Base-by-base conservation (phyloP, 371 early-diverging fungal species). In the Cokeromyces recurvatus region DNA sequence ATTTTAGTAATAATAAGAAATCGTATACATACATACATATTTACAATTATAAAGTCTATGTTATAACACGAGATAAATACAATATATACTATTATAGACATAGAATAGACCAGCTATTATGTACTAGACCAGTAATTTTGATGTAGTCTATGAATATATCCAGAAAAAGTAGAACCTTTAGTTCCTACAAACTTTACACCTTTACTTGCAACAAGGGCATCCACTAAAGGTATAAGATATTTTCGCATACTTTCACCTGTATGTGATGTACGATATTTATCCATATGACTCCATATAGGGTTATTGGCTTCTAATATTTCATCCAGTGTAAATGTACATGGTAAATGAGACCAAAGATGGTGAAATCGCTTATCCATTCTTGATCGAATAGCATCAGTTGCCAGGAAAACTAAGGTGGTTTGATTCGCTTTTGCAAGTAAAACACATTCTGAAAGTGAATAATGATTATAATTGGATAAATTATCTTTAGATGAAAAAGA, bases 241-340 rank as follows among this genome's bases (percentile, higher is more conserved):
- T 53, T 55, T 5, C 50, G 32, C 57, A 64, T 52, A 19, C 51
- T 51, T 27, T 51, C 38, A 12, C 59, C 53, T 12, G 51, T 47
- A 37, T 57, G 57, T 27, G 16, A 15, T 17, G 44, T 42, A 11
- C 53, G 49, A n/a, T 53, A 46, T 8, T 53, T 49, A 19, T 59
- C 59, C 53, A 59, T 53, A 6, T 41, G 27, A 29, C 37, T 37
- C 63, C 63, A 63, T 29, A 16, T 17, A 25, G 49, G 53, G 21
- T 47, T 20, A 14, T 63, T 31, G 3, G 22, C n/a, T 11, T 35
- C 2, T 3, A 63, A n/a, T 41, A 82, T 64, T 48, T 79, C 76
- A 41, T 72, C 66, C 36, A 82, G 48, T 0, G 75, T 74, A 48
- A 82, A 82, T 19, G 73, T 79, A 48, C 82, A 82, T 4, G 82